Base-by-base conservation (phyloP, 208 protist genomes). In the Zelonia costaricensis region DNA sequence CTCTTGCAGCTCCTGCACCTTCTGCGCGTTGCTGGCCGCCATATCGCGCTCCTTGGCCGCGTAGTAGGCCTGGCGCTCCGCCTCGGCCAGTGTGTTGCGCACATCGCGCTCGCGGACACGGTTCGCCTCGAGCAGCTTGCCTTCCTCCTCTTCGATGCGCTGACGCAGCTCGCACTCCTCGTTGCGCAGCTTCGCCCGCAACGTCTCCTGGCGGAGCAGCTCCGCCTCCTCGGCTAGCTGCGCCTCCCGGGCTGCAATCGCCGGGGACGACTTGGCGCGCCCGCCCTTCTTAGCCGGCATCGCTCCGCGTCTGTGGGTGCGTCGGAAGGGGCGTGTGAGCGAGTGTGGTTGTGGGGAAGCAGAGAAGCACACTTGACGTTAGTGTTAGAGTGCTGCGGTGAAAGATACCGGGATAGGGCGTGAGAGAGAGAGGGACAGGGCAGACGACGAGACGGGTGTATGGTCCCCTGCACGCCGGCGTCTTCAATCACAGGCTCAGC, bases 111-210 rank as follows among this genome's bases (percentile, higher is more conserved):
- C 68, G 6, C 83, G 76, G 23, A 73, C 35, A 27, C 81, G 76
- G 10, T 78, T 59, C 20, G 68, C 57, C 16, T 89, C 83, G 6
- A 88, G 59, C 4, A 71, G 42, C n/a, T 68, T 67, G 25, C 68
- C 35, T 71, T 86, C 80, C 52, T 91, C 87, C 55, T 93, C 84
- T 30, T 87, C 82, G 16, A 91, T 47, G 27, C 67, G 62, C 40
- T 82, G 69, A 10, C 84, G 83, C 5, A 78, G 57, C 36, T 84
- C 65, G 15, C 49, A 40, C 62, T 92, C 90, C 31, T 84, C 77
- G 47, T 80, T 78, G 47, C 60, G 62, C 40, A 87, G 62, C 1
- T 69, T 76, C 40, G 88, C 83, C 45, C 78, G 52, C 42, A 82
- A 69, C 27, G 88, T 68, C 22, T 72, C 73, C 16, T 76, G 58